A percentile compares a stretch with the other conserved stretches of the same genome.
These are phyloP conservation scores for Kockiozyma suomiensis DNA, from an alignment of 805 yeast species.

Conservation along the genomic window DNA sequence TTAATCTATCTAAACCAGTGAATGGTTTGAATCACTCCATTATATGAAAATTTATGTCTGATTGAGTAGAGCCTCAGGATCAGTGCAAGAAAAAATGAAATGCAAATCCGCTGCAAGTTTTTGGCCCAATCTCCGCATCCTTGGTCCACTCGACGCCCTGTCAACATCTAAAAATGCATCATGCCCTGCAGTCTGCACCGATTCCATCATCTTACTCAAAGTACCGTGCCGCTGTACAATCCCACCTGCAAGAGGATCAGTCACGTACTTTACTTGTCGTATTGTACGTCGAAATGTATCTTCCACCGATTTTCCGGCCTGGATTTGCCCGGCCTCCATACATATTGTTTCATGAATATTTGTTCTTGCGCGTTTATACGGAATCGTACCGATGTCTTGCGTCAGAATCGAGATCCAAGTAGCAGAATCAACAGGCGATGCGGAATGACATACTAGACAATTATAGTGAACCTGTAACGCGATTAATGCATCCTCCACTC, in stretches of 20 bases:
- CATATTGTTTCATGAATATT: constrained; percentile 24
- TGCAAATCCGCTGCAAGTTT: constrained; percentile 18
- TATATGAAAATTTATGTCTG: no score
- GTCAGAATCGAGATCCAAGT: constrained; percentile 33
- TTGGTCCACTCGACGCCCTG: not conserved
- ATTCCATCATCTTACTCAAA: constrained; percentile 22
- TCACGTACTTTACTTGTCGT: constrained; percentile 23
- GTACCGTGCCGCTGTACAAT: constrained; percentile 17
- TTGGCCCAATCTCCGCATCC: constrained; percentile 15
- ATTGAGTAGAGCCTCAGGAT: constrained; percentile 25
- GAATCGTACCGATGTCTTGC: constrained; percentile 30
- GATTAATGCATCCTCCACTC: constrained; percentile 24
- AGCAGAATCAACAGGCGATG: constrained; percentile 24
- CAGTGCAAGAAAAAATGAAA: constrained; percentile 16
- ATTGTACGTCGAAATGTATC: constrained; percentile 24
- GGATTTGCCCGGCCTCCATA: constrained; percentile 31
- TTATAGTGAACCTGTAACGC: constrained; percentile 22
- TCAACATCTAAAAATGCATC: constrained; percentile 13
- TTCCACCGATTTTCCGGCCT: constrained; percentile 14
- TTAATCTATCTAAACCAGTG: no score
- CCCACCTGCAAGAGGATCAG: constrained; percentile 19
- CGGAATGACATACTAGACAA: constrained; percentile 24
- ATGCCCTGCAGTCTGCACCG: constrained; percentile 1
- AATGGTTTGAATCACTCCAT: no score
- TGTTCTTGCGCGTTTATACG: constrained; percentile 22